These are phyloP conservation scores for Globisporangium lucens DNA, from an alignment of 352 stramenopile genomes.

Conservation along the genomic window DNA sequence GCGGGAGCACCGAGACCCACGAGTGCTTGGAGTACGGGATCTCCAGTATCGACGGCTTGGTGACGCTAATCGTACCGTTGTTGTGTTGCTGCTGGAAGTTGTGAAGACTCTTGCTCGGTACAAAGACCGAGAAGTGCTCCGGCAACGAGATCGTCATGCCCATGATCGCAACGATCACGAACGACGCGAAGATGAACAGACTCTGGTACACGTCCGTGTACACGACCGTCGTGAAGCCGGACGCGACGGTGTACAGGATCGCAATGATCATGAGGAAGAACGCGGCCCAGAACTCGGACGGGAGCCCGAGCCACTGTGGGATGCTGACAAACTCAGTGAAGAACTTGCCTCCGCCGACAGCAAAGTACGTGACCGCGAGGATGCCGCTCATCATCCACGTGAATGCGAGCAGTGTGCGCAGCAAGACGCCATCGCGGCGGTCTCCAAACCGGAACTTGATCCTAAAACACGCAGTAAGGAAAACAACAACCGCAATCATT, in stretches of 20 bases:
- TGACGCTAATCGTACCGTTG: neutral
- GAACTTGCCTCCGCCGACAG: conserved; percentile 74
- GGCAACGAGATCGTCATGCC: conserved; percentile 57
- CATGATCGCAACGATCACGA: conserved; percentile 58
- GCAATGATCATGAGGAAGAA: conserved; percentile 61
- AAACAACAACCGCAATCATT: conserved; percentile 1
- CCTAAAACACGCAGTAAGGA: conserved; percentile 24
- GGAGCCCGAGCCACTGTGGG: conserved; percentile 48
- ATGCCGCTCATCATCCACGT: conserved; percentile 66
- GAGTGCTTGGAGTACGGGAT: conserved; percentile 43
- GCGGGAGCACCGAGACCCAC: conserved; percentile 48
- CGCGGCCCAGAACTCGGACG: conserved; percentile 71
- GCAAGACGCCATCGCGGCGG: conserved; percentile 42
- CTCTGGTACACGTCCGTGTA: conserved; percentile 85
- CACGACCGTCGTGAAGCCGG: conserved; percentile 71
- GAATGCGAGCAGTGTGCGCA: conserved; percentile 66
- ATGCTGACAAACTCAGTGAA: conserved; percentile 72
- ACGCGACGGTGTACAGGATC: conserved; percentile 69
- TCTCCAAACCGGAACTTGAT: conserved; percentile 80
- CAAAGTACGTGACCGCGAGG: conserved; percentile 75
- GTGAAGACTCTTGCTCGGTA: conserved; percentile 37
- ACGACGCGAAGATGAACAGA: conserved; percentile 78
- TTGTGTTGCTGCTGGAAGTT: neutral
- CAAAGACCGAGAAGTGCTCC: conserved; percentile 52
- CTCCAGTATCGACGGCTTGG: conserved; percentile 36